Evolutionary conservation across 2,329 filamentous ascomycete genomes (phyloP), one percentile per base, ranked within the genome.

Genomic region (Xylaria sp.): DNA sequence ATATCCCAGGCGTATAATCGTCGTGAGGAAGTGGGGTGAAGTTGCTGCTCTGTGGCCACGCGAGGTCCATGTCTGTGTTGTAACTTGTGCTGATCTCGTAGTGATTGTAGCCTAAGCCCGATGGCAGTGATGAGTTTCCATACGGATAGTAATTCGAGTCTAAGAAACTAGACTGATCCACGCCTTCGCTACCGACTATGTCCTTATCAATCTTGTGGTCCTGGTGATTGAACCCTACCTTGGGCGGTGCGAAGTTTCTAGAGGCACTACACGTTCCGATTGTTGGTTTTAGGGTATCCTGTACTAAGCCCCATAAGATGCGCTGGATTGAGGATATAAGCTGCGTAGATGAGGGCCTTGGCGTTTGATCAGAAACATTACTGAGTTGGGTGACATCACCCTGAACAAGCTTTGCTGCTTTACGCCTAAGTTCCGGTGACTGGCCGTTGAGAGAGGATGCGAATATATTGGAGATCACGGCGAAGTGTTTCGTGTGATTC

Each of bases 221-320:
- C 19, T 40, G 47, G 13, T 13, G 15, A 17, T 54, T 21, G 13
- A 29, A 19, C 8, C 27, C 48, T 11, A 40, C 21, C 2, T 27
- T 27, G 19, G 13, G 35, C 5, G 31, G 43, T 29, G 40, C 19
- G 21, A 23, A 6, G 5, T 46, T 29, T 5, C 8, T 53, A 43
- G n/a, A 3, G 11, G 9, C 31, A 6, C 23, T 51, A 6, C 7
- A 19, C n/a, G 55, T 66, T 25, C 66, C 62, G 3, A 61, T 65
- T 23, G 57, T 68, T 19, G 69, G 67, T 21, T 67, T 58, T 17
- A 73, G 33, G 8, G 43, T 64, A 51, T 54, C 38, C 49, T 64
- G 69, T 48, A 71, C 40, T 17, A 72, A 48, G 43, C 60, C 58
- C 71, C 71, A 73, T 33, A 73, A 63, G 37, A 44, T 68, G 19